Base-by-base conservation (phyloP, 257 asterid genomes). In the Verbascum thapsus region DNA sequence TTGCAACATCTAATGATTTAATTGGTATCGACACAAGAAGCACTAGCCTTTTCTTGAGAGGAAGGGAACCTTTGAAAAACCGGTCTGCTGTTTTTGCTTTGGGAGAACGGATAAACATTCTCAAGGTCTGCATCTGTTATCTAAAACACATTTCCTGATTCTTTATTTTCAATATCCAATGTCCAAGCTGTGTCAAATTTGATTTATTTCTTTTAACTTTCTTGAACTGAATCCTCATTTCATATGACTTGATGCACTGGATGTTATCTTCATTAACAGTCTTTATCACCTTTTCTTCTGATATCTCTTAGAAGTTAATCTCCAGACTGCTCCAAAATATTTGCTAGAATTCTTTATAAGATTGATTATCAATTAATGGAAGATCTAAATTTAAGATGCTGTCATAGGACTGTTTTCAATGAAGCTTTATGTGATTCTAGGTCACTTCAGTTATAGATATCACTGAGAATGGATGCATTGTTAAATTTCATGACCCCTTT, bases 21-120 rank as follows among this genome's bases (percentile, higher is more conserved):
- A 94, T 94, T 76, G 99, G 99, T 65, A 78, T 94, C 47, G 99
- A 94, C 69, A 81, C 99, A 73, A 82, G 97, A 85, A 94, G 90
- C 82, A 82, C 87, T 58, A 68, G 96, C 64, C 96, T 90, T 71
- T 94, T 94, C 78, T 77, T 81, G 63, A 85, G 97, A 75, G 98
- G 96, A 71, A 85, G 91, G 66, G 99, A 94, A 63, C 99, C 98
- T n/a, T 74, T 94, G 85, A 94, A 90, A 87, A 94, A 94, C 68
- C 91, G 98, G 22, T 94, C 99, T 74, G 91, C 99, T 67, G 96
- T 94, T 76, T 94, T 87, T 76, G 95, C 98, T 75, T 65, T 94
- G 81, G 99, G 99, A 61, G 98, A 94, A 57, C 85, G 99, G 83
- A 90, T 94, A 74, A 83, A 78, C 65, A 86, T 94, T 81, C 96